phyloP scores from a whole-genome alignment of 2,329 filamentous ascomycete species.

The Stylonectria norvegica region DNA sequence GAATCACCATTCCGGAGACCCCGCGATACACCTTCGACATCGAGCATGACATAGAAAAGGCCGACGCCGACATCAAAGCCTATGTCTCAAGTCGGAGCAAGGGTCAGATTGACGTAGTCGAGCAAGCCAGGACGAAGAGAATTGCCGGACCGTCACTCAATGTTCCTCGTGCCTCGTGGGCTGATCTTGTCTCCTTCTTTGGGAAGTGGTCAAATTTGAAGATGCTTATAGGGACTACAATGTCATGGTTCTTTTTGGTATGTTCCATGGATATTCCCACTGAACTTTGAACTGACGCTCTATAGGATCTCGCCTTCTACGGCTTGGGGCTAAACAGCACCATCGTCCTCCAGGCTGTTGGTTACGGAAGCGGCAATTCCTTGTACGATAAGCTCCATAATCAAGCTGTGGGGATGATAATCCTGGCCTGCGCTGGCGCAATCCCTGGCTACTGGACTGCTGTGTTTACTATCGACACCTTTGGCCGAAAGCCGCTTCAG shows the following conservation, averaged over 20 bases:
- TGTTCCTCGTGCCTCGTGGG: constrained; percentile 66
- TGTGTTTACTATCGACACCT: constrained; percentile 67
- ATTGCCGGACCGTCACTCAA: constrained; percentile 51
- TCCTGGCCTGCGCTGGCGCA: constrained; percentile 72
- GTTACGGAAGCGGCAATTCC: constrained; percentile 60
- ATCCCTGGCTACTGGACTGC: constrained; percentile 80
- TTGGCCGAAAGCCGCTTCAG: constrained; percentile 76
- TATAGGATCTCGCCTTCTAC: constrained; percentile 63
- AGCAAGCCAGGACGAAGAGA: constrained; percentile 52
- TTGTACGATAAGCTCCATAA: constrained; percentile 69
- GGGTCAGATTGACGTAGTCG: constrained; percentile 46
- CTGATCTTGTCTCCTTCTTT: constrained; percentile 66
- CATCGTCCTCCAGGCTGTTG: constrained; percentile 68
- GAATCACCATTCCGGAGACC: constrained; percentile 81
- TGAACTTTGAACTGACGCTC: constrained; percentile 6
- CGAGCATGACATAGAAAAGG: constrained; percentile 70
- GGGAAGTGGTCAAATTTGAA: constrained; percentile 66
- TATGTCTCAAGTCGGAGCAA: constrained; percentile 49
- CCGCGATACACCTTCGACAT: constrained; percentile 82
- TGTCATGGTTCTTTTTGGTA: constrained; percentile 77
- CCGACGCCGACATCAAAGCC: constrained; percentile 66
- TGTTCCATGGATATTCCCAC: constrained; percentile 6
- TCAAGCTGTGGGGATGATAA: constrained; percentile 72
- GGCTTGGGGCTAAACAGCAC: constrained; percentile 73
- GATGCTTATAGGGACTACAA: constrained; percentile 69